These are phyloP conservation scores for Fusarium sp. DNA, from an alignment of 2,329 filamentous ascomycete species.

Conservation along the genomic window DNA sequence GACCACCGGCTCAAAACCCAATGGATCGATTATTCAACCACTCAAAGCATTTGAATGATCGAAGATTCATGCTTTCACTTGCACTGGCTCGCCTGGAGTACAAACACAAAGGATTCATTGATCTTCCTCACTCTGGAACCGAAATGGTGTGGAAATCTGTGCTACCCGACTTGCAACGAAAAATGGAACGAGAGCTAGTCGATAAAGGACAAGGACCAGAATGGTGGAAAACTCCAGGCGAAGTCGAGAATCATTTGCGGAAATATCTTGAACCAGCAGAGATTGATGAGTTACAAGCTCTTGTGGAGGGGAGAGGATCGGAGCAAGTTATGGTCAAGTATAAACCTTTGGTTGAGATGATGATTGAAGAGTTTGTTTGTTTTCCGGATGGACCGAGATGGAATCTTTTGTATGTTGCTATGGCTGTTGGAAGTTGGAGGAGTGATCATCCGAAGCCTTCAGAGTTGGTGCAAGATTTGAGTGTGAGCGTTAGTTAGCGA, in stretches of 20 bases:
- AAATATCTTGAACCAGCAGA: constrained; percentile 35
- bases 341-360: constrained; percentile 31
- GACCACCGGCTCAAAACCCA: not conserved
- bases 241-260: constrained; percentile 40
- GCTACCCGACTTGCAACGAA: constrained; percentile 1
- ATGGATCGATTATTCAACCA: constrained; percentile 45
- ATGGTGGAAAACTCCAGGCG: constrained; percentile 43
- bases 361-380: constrained; percentile 43
- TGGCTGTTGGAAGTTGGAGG: constrained; percentile 39
- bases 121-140: constrained; percentile 1
- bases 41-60: constrained; percentile 35
- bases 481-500: not conserved
- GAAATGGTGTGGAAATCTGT: constrained; percentile 12
- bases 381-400: constrained; percentile 45
- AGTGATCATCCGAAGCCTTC: constrained; percentile 18
- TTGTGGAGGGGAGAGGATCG: constrained; percentile 38
- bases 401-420: constrained; percentile 40
- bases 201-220: constrained; percentile 21
- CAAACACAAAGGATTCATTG: constrained; percentile 38
- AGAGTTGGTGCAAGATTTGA: constrained; percentile 11
- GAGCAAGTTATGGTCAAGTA: constrained; percentile 22
- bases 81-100: constrained; percentile 40
- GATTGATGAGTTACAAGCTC: constrained; percentile 29
- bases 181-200: constrained; percentile 31
- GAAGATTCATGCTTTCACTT: constrained; percentile 39